Evolutionary conservation across 805 yeast species (phyloP), one percentile per base, ranked within the genome.

Genomic region (Babjeviella inositovora): DNA sequence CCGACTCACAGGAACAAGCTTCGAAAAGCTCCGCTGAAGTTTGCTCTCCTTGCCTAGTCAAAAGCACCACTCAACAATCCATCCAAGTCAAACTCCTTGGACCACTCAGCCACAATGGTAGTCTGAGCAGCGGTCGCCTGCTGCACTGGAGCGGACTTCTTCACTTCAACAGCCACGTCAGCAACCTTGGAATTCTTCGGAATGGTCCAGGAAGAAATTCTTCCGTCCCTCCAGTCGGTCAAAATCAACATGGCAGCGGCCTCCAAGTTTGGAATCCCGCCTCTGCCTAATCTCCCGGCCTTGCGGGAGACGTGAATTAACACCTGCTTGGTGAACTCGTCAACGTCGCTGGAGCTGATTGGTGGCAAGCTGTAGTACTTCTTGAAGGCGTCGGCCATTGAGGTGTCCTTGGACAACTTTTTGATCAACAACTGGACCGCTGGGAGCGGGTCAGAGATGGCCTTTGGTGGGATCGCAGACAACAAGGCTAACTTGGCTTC

Each of bases 161-260:
- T 56, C 51, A 29, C 63, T 50, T 40, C 58, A 36, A 31, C 50
- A 34, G 15, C 56, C 41, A 32, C 58, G 41, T 42, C 51, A 39
- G 32, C 58, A 38, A 25, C 43, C 48, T 38, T 52, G 29, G 35
- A 45, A 23, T 35, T 33, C 29, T 30, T 74, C 23, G 94, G 93
- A 37, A 72, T 51, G 3, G 80, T 70, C 94, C 95, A 90, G 22
- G 96, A 93, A 26, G 74, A 50, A 38, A 90, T 70, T 44, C 90
- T 70, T 28, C 98, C 98, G 47, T 85, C 96, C 52, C 95, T 71
- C 97, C 97, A 90, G 51, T 90, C 98, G 38, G 68, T 81, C 41
- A 90, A 58, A 8, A 90, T 75, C 17, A 77, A 60, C 38, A 66
- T 46, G 17, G 92, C 94, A 6, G 97, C 93, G 32, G 85, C 62